Percentiles rank a stretch among this genome's conserved stretches.
Evolutionary conservation across 306 rosid species (phyloP).

Genomic region (Abrus precatorius): DNA sequence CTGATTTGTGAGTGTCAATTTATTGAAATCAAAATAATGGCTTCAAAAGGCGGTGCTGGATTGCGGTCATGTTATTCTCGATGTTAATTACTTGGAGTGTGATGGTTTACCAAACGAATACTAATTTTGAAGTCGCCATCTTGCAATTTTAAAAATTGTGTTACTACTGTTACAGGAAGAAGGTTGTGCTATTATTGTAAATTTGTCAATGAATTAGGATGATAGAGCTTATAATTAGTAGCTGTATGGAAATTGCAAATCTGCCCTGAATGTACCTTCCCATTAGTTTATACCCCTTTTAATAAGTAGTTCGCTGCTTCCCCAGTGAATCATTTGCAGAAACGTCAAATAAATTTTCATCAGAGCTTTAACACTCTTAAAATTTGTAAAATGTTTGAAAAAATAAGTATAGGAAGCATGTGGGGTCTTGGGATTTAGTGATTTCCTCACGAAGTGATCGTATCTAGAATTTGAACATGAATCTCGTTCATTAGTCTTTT

Average conservation of each 20-base stretch:
- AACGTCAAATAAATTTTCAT: conserved; percentile 1
- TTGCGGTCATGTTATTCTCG: not conserved
- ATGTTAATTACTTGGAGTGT: not conserved
- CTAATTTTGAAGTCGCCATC: conserved; percentile 5
- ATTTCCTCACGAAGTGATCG: no score
- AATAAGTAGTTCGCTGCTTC: not conserved
- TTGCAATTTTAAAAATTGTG: not conserved
- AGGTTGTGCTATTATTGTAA: not conserved
- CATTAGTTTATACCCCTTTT: not conserved
- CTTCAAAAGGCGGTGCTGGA: conserved; percentile 2
- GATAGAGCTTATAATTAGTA: not conserved
- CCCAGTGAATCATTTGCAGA: no score
- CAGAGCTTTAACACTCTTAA: not conserved
- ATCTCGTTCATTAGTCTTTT: no score
- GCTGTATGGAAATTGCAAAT: conserved; percentile 7
- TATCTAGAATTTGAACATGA: no score
- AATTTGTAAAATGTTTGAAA: not conserved
- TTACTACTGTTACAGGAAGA: not conserved
- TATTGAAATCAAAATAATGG: not conserved
- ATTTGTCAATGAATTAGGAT: conserved; percentile 4
- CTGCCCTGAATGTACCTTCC: not conserved
- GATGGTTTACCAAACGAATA: not conserved
- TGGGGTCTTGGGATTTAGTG: no score
- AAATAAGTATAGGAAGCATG: not conserved
- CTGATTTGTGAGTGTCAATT: not conserved